phyloP scores from a whole-genome alignment of 768 basidiomycete genomes.

The Xanthoconium stramineum region DNA sequence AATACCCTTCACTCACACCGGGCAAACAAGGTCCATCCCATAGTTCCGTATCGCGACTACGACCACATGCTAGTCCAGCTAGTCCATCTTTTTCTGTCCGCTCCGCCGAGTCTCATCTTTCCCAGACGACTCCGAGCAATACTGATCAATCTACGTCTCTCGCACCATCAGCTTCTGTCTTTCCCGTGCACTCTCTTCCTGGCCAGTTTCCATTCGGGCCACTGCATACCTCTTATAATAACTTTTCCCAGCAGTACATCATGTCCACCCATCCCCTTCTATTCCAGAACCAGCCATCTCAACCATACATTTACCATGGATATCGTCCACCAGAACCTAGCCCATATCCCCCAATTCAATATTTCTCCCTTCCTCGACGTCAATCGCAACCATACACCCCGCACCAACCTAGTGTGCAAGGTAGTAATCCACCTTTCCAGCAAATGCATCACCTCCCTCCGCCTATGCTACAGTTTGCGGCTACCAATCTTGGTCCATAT shows the following conservation, averaged over 20 bases:
- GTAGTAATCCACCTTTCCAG: slow-evolving; percentile 24
- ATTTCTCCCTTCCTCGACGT: slow-evolving; percentile 36
- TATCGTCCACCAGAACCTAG: slow-evolving; percentile 35
- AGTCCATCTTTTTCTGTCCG: not conserved
- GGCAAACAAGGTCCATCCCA: not conserved
- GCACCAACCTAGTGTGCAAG: slow-evolving; percentile 36
- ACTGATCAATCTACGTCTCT: not conserved
- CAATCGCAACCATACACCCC: slow-evolving; percentile 37
- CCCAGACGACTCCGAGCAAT: not conserved
- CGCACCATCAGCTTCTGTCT: slow-evolving; percentile 8
- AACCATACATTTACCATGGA: slow-evolving; percentile 32
- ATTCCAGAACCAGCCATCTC: slow-evolving; percentile 29
- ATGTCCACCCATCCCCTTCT: slow-evolving; percentile 40
- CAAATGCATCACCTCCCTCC: slow-evolving; percentile 20
- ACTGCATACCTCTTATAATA: slow-evolving; percentile 33
- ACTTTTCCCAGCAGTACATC: slow-evolving; percentile 45
- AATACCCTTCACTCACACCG: not conserved
- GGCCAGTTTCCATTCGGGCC: slow-evolving; percentile 25
- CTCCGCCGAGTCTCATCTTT: not conserved
- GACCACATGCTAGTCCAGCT: not conserved
- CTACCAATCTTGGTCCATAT: slow-evolving; percentile 18
- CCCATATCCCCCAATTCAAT: slow-evolving; percentile 41
- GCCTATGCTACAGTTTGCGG: slow-evolving; percentile 23
- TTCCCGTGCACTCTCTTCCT: slow-evolving; percentile 23
- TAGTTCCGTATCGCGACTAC: not conserved